A percentile compares a stretch with the other conserved stretches of the same genome.
Conservation (phyloP, 768 basidiomycete species). For the Leccinum pellstonianum region DNA sequence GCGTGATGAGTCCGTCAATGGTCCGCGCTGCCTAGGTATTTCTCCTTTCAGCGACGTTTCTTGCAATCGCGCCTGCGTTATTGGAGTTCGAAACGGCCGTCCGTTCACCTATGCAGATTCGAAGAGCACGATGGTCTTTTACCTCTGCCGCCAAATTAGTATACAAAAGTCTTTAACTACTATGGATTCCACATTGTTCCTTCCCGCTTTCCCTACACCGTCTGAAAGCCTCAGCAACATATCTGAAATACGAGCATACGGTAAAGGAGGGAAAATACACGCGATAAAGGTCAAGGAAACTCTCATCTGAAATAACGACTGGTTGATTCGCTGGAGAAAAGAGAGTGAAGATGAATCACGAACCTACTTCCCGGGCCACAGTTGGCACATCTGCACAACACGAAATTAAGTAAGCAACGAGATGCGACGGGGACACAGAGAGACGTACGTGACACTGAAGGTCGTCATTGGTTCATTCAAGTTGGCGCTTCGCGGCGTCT, state of each 20-base stretch:
- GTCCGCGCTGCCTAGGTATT: too few relatives aligned
- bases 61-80: too few relatives aligned
- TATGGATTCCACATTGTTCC: too few relatives aligned
- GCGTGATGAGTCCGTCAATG: neutral
- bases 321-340: neutral
- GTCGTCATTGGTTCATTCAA: constrained; percentile 90
- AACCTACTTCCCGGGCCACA: constrained; percentile 54
- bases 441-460: constrained; percentile 71
- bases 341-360: constrained; percentile 9
- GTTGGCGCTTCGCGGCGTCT: constrained; percentile 89
- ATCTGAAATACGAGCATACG: neutral
- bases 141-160: too few relatives aligned
- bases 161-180: too few relatives aligned
- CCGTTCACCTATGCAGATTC: too few relatives aligned
- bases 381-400: constrained; percentile 52
- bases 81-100: too few relatives aligned
- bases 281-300: constrained; percentile 44
- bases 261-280: neutral
- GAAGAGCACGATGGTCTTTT: too few relatives aligned
- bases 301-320: constrained; percentile 48
- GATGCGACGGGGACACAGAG: neutral
- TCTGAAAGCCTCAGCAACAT: too few relatives aligned
- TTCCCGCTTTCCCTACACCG: too few relatives aligned
- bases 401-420: neutral
- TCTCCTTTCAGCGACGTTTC: too few relatives aligned